A percentile compares a stretch with the other conserved stretches of the same genome.
Conservation (phyloP, 2,329 filamentous ascomycete genomes). For the Beauveria scarabaeidicola region DNA sequence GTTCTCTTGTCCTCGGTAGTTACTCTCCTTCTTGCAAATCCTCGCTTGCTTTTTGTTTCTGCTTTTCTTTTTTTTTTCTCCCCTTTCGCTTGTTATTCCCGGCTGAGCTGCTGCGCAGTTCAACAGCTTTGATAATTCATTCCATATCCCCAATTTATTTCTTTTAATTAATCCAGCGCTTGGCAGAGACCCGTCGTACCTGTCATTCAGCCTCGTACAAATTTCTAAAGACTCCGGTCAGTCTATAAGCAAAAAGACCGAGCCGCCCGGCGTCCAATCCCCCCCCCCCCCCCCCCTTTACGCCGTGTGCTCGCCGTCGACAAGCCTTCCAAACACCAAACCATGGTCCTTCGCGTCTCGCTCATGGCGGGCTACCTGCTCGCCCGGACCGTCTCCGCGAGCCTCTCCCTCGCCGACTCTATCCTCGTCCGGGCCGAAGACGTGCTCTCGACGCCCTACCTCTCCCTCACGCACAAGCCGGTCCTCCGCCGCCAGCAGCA, state of each 20-base stretch:
- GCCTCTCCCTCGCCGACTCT: not conserved
- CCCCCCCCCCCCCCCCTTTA: not conserved
- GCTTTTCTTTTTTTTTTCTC: not conserved
- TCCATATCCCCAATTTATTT: not conserved
- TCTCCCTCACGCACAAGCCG: not conserved
- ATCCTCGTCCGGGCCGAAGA: constrained; percentile 2
- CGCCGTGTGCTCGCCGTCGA: not conserved
- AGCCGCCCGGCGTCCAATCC: too few species aligned
- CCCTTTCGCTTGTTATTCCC: not conserved
- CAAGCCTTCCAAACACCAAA: not conserved
- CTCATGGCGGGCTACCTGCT: not conserved
- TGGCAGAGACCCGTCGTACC: too few species aligned
- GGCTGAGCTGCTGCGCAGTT: not conserved
- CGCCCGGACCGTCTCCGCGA: not conserved
- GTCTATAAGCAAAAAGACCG: not conserved
- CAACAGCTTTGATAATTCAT: not conserved
- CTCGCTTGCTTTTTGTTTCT: not conserved
- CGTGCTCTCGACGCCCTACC: constrained; percentile 6
- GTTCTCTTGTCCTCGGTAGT: not conserved
- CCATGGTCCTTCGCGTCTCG: not conserved
- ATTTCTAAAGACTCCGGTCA: not conserved
- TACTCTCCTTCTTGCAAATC: not conserved
- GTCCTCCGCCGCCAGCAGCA: not conserved
- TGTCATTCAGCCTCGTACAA: too few species aligned
- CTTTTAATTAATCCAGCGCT: not conserved